Evolutionary conservation across 495 filamentous ascomycete species (phyloP), one percentile per base, ranked within the genome.

Genomic region (Copromyces sp.): DNA sequence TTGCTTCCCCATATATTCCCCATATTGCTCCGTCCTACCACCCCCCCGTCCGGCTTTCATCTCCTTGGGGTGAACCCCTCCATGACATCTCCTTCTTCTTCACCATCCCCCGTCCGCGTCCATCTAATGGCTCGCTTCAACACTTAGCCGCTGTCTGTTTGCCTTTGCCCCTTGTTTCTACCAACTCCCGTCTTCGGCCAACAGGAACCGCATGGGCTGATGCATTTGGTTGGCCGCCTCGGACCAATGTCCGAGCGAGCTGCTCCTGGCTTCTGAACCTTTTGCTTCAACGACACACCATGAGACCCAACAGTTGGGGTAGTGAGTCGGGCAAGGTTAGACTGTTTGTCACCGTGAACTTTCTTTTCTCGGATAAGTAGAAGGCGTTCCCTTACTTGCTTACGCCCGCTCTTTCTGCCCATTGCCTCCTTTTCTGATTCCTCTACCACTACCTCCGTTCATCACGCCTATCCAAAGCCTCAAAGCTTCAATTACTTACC

Each of bases 221-320:
- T 61, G 41, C 68, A 39, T 69, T 14, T 65, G 53, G 53, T 65
- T 68, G 39, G 20, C 65, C 39, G 39, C 38, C 68, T 80, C 79
- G 80, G 81, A 77, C 75, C 78, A 82, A 82, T 81, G 76, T 81
- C 79, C 68, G 74, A 71, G 75, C 82, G 81, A 83, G 74, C 74
- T 74, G 59, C 40, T 74, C 71, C 45, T 65, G 37, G 29, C 35
- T 65, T 35, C 14, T 65, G 29, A 61, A 61, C 53, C 17, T 35
- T 35, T 61, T 35, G n/a, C 41, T 45, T 70, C 32, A 45, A 29
- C 39, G 11, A 41, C 24, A 47, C 69, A 16, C 47, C 47, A 59
- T 29, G 24, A 59, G 11, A 9, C 47, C 47, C 32, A 29, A 65
- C 32, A 65, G 53, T 65, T 37, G 53, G 53, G 53, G 53, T 65